Evolutionary conservation across 805 yeast species (phyloP).

Genomic region (Komagataella pastoris): DNA sequence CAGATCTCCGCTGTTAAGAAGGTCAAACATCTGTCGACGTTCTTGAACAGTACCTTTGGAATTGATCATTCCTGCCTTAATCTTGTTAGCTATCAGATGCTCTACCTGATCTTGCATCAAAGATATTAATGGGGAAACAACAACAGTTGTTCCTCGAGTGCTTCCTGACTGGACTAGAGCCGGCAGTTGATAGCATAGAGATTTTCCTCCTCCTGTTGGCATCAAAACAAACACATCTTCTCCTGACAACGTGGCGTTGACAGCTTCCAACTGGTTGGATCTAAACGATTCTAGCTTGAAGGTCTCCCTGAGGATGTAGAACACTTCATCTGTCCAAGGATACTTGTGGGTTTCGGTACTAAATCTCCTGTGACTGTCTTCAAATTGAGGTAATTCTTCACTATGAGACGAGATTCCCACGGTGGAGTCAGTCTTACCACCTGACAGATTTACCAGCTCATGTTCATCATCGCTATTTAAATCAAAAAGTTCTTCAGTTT

Average conservation of each 20-base stretch:
- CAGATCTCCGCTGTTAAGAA: constrained; percentile 52
- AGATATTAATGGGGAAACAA: constrained; percentile 87
- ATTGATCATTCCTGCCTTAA: constrained; percentile 80
- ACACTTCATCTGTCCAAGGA: constrained; percentile 63
- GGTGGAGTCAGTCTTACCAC: background rate
- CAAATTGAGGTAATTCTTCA: background rate
- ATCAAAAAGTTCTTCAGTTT: background rate
- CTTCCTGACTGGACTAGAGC: constrained; percentile 68
- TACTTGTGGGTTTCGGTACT: constrained; percentile 6
- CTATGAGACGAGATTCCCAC: background rate
- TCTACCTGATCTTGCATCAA: constrained; percentile 96
- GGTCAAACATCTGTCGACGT: constrained; percentile 43
- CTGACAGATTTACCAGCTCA: background rate
- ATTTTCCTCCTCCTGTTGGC: constrained; percentile 99
- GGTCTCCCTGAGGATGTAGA: constrained; percentile 34
- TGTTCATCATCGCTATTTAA: background rate
- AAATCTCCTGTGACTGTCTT: background rate
- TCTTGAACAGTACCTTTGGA: constrained; percentile 60
- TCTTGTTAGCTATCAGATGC: constrained; percentile 52
- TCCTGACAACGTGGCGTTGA: constrained; percentile 63
- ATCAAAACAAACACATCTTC: constrained; percentile 86
- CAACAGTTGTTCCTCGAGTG: constrained; percentile 79
- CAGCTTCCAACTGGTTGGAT: constrained; percentile 76
- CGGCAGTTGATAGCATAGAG: constrained; percentile 90
- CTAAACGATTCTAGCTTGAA: constrained; percentile 64